Evolutionary conservation across 176 grass and related monocot species (phyloP), one percentile per base, ranked within the genome.

Genomic region (Areca catechu): DNA sequence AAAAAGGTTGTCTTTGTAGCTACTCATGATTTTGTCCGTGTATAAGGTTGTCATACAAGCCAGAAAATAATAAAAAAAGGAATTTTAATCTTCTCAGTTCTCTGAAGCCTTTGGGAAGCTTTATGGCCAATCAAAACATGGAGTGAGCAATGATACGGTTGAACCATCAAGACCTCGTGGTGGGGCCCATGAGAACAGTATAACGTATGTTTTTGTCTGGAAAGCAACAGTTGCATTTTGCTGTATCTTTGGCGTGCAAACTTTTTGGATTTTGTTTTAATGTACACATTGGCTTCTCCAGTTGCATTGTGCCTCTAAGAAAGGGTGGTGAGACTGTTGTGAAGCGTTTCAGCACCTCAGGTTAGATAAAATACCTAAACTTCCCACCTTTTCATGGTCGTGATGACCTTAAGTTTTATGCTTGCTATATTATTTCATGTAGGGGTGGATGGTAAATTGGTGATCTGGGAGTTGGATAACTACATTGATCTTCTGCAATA

Each of bases 61-160:
- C 34, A 43, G 7, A 43, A 25, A 43, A 43, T 43, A 43, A 3
- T 43, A 43, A 43, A 1, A 43, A 43, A 0, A 14, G 34, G 9
- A 43, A 43, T 43, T 43, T 43, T 43, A 43, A 34, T 34, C 7
- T 43, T 76, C 77, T 54, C 86, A 98, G 94, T 83, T 98, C 30
- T 98, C 94, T 65, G 94, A 98, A 85, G 94, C 94, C 34, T 79
- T 98, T 55, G 94, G 88, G 30, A 98, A 98, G 78, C 72, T 98
- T 29, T 98, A 93, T 61, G 84, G 94, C 4, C 84, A 90, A 52
- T 89, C 94, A 57, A 98, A 85, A 71, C 86, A 90, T 78, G 84
- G 63, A 54, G 49, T 59, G 22, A 89, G 81, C 30, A 83, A 74
- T 23, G 94, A 93, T 3, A 65, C 70, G 0, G 84, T 92, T 49